Conservation (phyloP, 192 early-diverging fungal genomes). For the Thamnidium elegans region DNA sequence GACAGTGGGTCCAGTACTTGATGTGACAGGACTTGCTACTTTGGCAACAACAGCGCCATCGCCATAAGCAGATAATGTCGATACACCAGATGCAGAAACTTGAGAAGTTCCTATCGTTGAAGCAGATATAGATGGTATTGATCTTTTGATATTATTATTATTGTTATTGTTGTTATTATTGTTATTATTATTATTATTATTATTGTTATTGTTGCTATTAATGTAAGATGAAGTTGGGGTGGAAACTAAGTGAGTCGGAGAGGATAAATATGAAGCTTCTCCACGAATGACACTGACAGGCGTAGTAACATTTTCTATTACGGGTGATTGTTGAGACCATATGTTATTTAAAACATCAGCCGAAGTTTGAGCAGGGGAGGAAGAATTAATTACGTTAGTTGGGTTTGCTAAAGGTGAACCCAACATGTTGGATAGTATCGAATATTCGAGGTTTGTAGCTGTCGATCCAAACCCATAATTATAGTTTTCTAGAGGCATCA, state of each 20-base stretch:
- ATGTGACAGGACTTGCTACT: slow-evolving; percentile 22
- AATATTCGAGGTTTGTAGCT: slow-evolving; percentile 84
- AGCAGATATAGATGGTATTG: slow-evolving; percentile 5
- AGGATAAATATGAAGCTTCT: too few species aligned
- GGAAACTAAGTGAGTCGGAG: too few species aligned
- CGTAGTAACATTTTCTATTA: not conserved
- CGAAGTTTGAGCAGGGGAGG: not conserved
- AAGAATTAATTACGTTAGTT: not conserved
- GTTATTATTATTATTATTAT: not conserved
- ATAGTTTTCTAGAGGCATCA: slow-evolving; percentile 13
- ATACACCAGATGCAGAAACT: slow-evolving; percentile 19
- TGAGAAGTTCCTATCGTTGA: slow-evolving; percentile 10
- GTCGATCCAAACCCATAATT: slow-evolving; percentile 83
- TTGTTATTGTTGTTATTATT: not conserved
- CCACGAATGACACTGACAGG: too few species aligned
- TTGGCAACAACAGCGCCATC: slow-evolving; percentile 29
- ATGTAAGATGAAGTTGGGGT: not conserved
- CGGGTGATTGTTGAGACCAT: not conserved
- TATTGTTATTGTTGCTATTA: not conserved
- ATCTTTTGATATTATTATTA: not conserved
- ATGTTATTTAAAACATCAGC: not conserved
- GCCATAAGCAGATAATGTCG: slow-evolving; percentile 21
- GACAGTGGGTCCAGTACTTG: slow-evolving; percentile 13
- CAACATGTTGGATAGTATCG: slow-evolving; percentile 89
- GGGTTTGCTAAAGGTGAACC: slow-evolving; percentile 44